Percentiles rank a stretch among this genome's conserved stretches.
Evolutionary conservation across 1,284 basidiomycete species (phyloP).

Genomic region (Marasmius fiardii): DNA sequence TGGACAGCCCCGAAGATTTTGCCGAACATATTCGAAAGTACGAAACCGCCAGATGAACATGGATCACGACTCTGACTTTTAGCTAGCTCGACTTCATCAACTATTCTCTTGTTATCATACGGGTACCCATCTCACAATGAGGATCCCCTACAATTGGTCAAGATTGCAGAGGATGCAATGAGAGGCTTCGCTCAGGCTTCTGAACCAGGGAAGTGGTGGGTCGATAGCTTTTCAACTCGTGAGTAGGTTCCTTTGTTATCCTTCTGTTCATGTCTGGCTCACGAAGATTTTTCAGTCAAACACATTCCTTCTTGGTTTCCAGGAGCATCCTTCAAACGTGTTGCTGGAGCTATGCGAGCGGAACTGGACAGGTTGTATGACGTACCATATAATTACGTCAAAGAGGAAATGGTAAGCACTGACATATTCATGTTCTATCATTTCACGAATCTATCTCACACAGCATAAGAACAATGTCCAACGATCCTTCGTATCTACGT

Average conservation of each 20-base stretch:
- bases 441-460: neutral
- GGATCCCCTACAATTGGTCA: constrained; percentile 31
- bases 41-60: neutral
- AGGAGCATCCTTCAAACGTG: constrained; percentile 26
- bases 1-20: neutral
- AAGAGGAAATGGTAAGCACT: constrained; percentile 25
- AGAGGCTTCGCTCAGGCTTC: constrained; percentile 34
- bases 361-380: constrained; percentile 29
- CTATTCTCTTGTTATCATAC: constrained; percentile 35
- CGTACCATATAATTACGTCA: constrained; percentile 29
- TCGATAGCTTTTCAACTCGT: constrained; percentile 33
- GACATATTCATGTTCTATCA: neutral
- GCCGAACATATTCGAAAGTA: neutral
- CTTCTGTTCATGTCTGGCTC: neutral
- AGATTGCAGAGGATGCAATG: constrained; percentile 39
- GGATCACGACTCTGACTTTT: neutral
- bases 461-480: constrained; percentile 15
- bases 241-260: neutral
- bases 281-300: constrained; percentile 21
- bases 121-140: constrained; percentile 32
- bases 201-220: constrained; percentile 34
- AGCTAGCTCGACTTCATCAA: constrained; percentile 3
- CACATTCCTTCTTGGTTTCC: constrained; percentile 35
- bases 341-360: constrained; percentile 25
- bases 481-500: constrained; percentile 27